Base-by-base conservation (phyloP, 2,329 filamentous ascomycete species). In the Falciphora oryzae region DNA sequence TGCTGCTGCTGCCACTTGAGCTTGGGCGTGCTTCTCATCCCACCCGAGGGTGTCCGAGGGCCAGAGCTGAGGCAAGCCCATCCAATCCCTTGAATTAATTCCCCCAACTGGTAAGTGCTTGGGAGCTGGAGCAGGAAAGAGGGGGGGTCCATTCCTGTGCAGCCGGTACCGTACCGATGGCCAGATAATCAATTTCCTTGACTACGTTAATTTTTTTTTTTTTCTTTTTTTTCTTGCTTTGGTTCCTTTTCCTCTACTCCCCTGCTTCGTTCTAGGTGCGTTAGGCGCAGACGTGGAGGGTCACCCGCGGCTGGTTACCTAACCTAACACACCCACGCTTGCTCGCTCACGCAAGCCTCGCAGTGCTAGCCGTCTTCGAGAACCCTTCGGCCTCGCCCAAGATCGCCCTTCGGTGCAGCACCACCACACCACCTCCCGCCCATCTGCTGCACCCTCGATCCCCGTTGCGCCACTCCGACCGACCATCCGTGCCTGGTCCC, bases 351-450 rank as follows among this genome's bases (percentile, higher is more conserved):
- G 44, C 44, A 53, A 53, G 44, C 44, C 44, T 6, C 44, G 44
- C 44, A 53, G 44, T 53, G 44, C 44, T 53, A 53, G 44, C 44
- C n/a, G 44, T 53, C 44, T 53, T 53, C 44, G 44, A 53, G 44
- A 53, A 53, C 44, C 44, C 14, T 53, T 53, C 44, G 44, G 13
- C 44, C 44, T 50, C 44, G 44, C 44, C 44, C 22, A 13, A 53
- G 44, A 53, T 53, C 44, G 44, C 44, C 44, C 44, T 53, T 53
- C 44, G 44, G 6, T 53, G 44, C 44, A 53, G 44, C 44, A 53
- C 44, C 44, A 53, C 44, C 38, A 44, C 38, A 53, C 44, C 44
- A 44, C 38, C 44, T n/a, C 44, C 2, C 18, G 18, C 22, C 44
- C 44, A 11, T 53, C 44, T 53, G 44, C 44, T 53, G 44, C 44